Base-by-base conservation (phyloP, 2,329 filamentous ascomycete species). In the Xylariales sp. region DNA sequence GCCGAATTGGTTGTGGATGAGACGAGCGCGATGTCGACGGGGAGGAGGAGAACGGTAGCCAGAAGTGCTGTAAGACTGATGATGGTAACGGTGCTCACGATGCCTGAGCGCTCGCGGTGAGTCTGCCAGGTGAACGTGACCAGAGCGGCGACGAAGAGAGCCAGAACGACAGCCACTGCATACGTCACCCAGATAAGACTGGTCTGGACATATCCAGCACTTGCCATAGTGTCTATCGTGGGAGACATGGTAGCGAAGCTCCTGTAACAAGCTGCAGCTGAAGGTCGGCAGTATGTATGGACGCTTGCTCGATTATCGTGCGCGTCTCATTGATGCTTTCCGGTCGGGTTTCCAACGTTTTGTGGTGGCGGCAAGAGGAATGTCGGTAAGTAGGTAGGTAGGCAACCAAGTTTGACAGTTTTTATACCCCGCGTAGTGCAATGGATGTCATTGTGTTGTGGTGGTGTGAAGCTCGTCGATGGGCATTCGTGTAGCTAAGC, bases 171-270 rank as follows among this genome's bases (percentile, higher is more conserved):
- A 42, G 87, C 90, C 45, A 91, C 78, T 46, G 84, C 88, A 63
- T 97, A 98, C 40, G 90, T 80, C 47, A 93, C 82, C 93, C 93
- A 98, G 64, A 97, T 97, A 51, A 97, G 75, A 58, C 86, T 88
- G 42, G 85, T 86, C 62, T 94, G 89, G 48, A 96, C 79, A 60
- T 93, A 72, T 57, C 73, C 74, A 47, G 73, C 71, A 37, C 45
- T 29, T 43, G 58, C 56, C 58, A 60, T 60, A 24, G 24, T 35
- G 32, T n/a, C 40, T 15, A 36, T 25, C n/a, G 32, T 27, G 15
- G 31, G 18, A 12, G 29, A 32, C 28, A 33, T 40, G 38, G 29
- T 12, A 12, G 25, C 16, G 21, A 20, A 19, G n/a, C n/a, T n/a
- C n/a, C n/a, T n/a, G n/a, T n/a, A n/a, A n/a, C n/a, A n/a, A n/a